Conservation (phyloP, 1,284 basidiomycete species). For the Sanghuangporus weigelae region DNA sequence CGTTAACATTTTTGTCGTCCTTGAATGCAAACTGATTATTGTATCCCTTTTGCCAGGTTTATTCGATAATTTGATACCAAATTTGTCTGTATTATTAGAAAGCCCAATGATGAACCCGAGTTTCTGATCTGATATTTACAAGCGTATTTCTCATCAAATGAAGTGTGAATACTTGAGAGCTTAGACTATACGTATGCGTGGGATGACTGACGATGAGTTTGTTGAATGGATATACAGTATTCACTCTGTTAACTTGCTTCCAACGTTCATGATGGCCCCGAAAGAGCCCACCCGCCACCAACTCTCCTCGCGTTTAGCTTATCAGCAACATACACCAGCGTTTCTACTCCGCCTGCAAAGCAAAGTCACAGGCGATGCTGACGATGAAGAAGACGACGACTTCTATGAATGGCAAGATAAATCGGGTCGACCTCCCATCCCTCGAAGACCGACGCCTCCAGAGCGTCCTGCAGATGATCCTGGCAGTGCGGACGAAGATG, state of each 20-base stretch:
- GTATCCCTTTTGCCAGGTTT: not conserved
- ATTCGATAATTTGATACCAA: not conserved
- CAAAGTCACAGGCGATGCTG: constrained; percentile 45
- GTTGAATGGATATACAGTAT: not conserved
- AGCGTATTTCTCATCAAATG: too few species aligned
- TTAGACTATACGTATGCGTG: not conserved
- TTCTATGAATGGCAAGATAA: constrained; percentile 41
- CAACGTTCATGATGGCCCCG: constrained; percentile 24
- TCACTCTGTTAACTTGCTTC: not conserved
- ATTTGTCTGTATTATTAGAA: too few species aligned
- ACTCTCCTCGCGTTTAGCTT: constrained; percentile 58
- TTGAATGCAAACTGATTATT: not conserved
- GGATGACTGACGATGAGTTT: not conserved
- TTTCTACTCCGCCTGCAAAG: constrained; percentile 60
- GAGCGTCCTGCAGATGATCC: constrained; percentile 65
- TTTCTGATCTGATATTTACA: too few species aligned
- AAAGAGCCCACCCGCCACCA: constrained; percentile 64
- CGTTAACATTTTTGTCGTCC: not conserved
- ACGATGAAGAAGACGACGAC: constrained; percentile 37
- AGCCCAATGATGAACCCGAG: too few species aligned
- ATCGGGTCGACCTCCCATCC: constrained; percentile 67
- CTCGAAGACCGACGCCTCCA: constrained; percentile 52
- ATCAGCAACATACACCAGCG: constrained; percentile 46
- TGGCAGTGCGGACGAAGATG: constrained; percentile 71
- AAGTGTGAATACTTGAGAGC: too few species aligned